Base-by-base conservation (phyloP, 1,139 yeast genomes). In the Wickerhamiella pararugosa region DNA sequence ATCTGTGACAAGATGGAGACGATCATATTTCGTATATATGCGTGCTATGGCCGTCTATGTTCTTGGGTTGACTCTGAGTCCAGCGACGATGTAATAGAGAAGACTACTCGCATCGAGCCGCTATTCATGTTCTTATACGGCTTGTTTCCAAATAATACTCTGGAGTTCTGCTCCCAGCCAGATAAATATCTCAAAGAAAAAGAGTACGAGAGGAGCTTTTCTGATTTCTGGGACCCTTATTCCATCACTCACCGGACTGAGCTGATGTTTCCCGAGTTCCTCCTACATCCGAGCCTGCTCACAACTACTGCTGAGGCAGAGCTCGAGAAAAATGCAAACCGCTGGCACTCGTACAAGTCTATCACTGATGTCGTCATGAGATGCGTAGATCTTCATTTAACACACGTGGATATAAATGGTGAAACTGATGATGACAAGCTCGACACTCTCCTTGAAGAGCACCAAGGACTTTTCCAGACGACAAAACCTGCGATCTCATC, bases 91-190 rank as follows among this genome's bases (percentile, higher is more conserved):
- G 40, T 32, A 10, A 30, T 29, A 9, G 46, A 45, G 9, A 43
- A 51, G 9, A 43, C 44, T 8, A 53, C 57, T 2, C 48, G 57
- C 33, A 49, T 57, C 31, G 47, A 55, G 2, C 60, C 65, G 7
- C 50, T 69, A 10, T 65, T 62, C 39, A 67, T 76, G 0, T 59
- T 73, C 31, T 53, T 77, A 2, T 78, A 78, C 50, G 84, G 81
- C 0, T 54, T 77, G n/a, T 77, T 67, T 49, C 83, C 84, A 0
- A 58, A 65, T 29, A 72, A 73, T 49, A 56, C 75, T 3, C 52
- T 68, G 31, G 53, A 57, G 5, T 77, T 73, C 51, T 49, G 69
- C 15, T 59, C 64, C 25, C 56, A 62, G 32, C 78, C 82, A 0
- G 47, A 55, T 5, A 53, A 49, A 34, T 65, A 63, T 46, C 49